A percentile compares a stretch with the other conserved stretches of the same genome.
Evolutionary conservation across 2,329 filamentous ascomycete species (phyloP).

Genomic region (Seiridium cupressi): DNA sequence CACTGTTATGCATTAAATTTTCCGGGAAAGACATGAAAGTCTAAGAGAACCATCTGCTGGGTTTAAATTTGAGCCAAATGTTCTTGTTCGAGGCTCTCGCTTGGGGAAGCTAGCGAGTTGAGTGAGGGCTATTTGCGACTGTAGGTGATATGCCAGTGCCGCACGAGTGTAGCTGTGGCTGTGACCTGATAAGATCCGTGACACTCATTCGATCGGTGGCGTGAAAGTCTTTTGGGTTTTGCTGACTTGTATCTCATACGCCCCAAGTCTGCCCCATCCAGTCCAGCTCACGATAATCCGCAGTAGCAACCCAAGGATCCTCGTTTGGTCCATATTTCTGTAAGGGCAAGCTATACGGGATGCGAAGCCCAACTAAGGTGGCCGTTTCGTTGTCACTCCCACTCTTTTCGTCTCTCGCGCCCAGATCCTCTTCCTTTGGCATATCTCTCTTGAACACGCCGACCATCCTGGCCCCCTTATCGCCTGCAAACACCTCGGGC

Average conservation of each 20-base stretch:
- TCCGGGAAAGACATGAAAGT: no score
- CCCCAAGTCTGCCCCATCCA: conserved; percentile 48
- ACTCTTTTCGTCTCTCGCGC: conserved; percentile 13
- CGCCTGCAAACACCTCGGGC: conserved; percentile 57
- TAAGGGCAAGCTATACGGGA: conserved; percentile 81
- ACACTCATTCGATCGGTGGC: no score
- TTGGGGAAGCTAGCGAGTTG: no score
- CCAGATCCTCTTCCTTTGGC: conserved; percentile 19
- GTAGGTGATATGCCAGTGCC: no score
- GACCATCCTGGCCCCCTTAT: conserved; percentile 55
- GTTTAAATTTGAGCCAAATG: no score
- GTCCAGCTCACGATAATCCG: conserved; percentile 60
- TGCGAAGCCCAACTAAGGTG: conserved; percentile 63
- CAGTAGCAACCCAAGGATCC: conserved; percentile 74
- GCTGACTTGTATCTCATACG: not conserved
- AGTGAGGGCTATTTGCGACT: no score
- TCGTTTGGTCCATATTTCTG: conserved; percentile 62
- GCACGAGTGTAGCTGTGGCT: no score
- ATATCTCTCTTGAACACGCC: conserved; percentile 64
- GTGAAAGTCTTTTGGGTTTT: no score
- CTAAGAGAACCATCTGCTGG: no score
- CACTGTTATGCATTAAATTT: no score
- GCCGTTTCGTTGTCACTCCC: conserved; percentile 6
- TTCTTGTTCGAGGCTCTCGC: no score
- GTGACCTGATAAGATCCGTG: no score